These are phyloP conservation scores for Melanopsichium pennsylvanicum DNA, from an alignment of 1,284 basidiomycete genomes.

Conservation along the genomic window DNA sequence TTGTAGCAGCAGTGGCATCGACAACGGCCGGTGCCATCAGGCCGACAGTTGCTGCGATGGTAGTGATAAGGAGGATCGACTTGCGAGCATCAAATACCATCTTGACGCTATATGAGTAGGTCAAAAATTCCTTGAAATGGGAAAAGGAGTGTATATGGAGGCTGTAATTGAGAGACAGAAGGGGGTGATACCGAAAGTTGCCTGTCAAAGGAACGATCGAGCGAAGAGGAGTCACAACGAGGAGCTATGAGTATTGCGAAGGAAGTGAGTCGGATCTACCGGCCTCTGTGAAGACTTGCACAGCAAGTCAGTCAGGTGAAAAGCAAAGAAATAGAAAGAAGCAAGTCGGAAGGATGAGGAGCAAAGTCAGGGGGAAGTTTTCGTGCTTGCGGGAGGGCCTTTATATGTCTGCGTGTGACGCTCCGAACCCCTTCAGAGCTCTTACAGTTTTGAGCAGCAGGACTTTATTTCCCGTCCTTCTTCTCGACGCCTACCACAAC, in stretches of 20 bases:
- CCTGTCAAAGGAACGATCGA: conserved; percentile 30
- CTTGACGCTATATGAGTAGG: too few relatives aligned
- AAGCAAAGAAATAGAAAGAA: not conserved
- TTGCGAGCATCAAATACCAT: conserved; percentile 12
- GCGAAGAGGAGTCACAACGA: too few relatives aligned
- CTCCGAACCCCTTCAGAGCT: too few relatives aligned
- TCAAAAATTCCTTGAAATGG: too few relatives aligned
- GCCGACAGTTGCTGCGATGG: conserved; percentile 6
- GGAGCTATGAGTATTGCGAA: not conserved
- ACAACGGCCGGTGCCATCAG: conserved; percentile 17
- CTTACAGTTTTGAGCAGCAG: not conserved
- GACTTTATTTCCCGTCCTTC: too few relatives aligned
- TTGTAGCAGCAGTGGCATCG: conserved; percentile 21
- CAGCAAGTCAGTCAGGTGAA: conserved; percentile 9
- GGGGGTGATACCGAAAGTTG: not conserved
- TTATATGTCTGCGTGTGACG: too few relatives aligned
- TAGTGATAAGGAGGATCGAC: conserved; percentile 17
- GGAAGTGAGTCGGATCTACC: conserved; percentile 9
- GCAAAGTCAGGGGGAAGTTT: not conserved
- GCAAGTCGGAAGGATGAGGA: not conserved
- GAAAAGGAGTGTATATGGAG: too few relatives aligned
- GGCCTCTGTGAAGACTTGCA: conserved; percentile 6
- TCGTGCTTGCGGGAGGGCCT: too few relatives aligned
- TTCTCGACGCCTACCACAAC: too few relatives aligned
- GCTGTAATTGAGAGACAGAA: too few relatives aligned